Evolutionary conservation across 805 yeast genomes (phyloP).

Genomic region (Schizosaccharomyces osmophilus): DNA sequence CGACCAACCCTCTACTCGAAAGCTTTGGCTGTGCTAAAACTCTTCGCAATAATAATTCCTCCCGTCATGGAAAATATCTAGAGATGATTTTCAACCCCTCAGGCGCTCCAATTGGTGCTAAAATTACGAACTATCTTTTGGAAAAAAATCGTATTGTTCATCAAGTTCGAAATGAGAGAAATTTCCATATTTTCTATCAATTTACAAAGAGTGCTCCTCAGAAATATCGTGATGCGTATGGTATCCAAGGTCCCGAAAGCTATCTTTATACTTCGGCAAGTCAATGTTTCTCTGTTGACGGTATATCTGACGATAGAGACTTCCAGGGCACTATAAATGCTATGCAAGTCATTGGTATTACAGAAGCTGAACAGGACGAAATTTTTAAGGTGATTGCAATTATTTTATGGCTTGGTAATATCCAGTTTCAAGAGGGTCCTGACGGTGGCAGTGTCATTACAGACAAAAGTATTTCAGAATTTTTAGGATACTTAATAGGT

Average conservation of each 20-base stretch:
- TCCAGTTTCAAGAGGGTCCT: constrained; percentile 62
- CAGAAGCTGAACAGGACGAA: constrained; percentile 65
- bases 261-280: constrained; percentile 73
- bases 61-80: constrained; percentile 79
- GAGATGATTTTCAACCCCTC: constrained; percentile 66
- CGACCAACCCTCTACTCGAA: constrained; percentile 80
- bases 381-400: constrained; percentile 68
- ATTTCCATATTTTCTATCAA: constrained; percentile 92
- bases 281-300: constrained; percentile 62
- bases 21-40: constrained; percentile 90
- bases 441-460: constrained; percentile 64
- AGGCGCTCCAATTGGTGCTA: constrained; percentile 82
- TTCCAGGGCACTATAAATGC: constrained; percentile 62
- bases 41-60: constrained; percentile 64
- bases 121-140: constrained; percentile 76
- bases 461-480: constrained; percentile 77
- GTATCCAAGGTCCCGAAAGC: constrained; percentile 84
- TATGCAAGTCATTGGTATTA: constrained; percentile 67
- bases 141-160: constrained; percentile 95
- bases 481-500: constrained; percentile 74
- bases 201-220: constrained; percentile 79
- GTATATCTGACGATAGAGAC: constrained; percentile 64
- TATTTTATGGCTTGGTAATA: constrained; percentile 83
- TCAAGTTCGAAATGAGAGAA: constrained; percentile 76
- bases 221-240: constrained; percentile 55